Percentiles rank a stretch among this genome's conserved stretches.
These are phyloP conservation scores for Solanum ossicruentum DNA, from an alignment of 257 asterid species.

Conservation along the genomic window DNA sequence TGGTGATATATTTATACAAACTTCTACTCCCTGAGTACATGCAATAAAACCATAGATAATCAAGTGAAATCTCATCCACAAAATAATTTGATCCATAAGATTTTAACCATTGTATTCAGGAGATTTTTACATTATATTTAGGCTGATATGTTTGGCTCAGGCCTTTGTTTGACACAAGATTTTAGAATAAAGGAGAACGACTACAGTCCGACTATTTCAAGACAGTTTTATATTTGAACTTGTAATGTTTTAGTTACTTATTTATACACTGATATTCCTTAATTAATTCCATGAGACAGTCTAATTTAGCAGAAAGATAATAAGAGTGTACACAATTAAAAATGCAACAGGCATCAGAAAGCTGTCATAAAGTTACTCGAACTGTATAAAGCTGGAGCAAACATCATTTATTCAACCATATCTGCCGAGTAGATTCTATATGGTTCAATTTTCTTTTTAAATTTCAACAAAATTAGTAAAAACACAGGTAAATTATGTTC, in stretches of 20 bases:
- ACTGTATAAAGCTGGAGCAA: not conserved
- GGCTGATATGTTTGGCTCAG: not conserved
- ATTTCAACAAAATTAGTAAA: not conserved
- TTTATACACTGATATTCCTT: not conserved
- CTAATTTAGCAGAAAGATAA: not conserved
- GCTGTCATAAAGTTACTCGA: not conserved
- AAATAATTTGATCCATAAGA: not conserved
- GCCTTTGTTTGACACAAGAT: not conserved
- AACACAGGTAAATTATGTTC: not conserved
- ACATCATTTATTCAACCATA: not conserved
- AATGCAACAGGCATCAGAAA: not conserved
- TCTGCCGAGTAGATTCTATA: not conserved
- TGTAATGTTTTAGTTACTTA: not conserved
- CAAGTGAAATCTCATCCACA: not conserved
- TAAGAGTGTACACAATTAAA: not conserved
- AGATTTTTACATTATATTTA: not conserved
- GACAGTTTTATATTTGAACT: not conserved
- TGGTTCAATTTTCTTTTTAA: not conserved
- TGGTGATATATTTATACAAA: not conserved
- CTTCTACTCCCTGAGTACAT: not conserved
- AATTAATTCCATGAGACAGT: not conserved
- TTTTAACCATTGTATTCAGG: not conserved
- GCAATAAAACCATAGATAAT: not conserved
- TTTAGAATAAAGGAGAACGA: not conserved
- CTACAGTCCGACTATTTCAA: not conserved